These are phyloP conservation scores for Nemania sp. DNA, from an alignment of 2,329 filamentous ascomycete genomes.

Conservation along the genomic window DNA sequence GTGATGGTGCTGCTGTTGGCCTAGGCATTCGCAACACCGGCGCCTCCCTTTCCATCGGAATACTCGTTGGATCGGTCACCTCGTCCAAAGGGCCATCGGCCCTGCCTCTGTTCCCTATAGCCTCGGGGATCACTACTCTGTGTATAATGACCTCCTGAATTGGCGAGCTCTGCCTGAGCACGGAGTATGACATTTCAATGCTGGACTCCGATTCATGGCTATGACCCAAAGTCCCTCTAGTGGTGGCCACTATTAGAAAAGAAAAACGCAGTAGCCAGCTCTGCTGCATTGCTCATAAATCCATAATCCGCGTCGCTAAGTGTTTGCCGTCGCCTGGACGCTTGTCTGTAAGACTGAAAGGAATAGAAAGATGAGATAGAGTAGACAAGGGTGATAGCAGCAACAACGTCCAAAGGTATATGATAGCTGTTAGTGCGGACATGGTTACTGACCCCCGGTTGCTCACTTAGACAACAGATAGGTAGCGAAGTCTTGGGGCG, in stretches of 20 bases:
- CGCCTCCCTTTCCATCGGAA: conserved; percentile 41
- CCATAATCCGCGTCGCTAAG: conserved; percentile 44
- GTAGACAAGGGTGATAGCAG: conserved; percentile 34
- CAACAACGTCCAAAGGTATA: conserved; percentile 40
- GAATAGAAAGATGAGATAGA: conserved; percentile 38
- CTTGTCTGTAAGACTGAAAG: conserved; percentile 40
- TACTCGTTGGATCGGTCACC: conserved; percentile 33
- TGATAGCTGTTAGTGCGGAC: conserved; percentile 27
- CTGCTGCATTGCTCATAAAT: conserved; percentile 49
- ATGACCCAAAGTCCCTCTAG: conserved; percentile 45
- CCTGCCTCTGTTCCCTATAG: conserved; percentile 31
- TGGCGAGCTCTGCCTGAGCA: conserved; percentile 4
- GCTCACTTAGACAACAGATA: conserved; percentile 10
- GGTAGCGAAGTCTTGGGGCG: conserved; percentile 10
- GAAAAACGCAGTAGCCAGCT: conserved; percentile 49
- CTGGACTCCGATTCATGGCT: conserved; percentile 34
- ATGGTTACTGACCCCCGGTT: conserved; percentile 17
- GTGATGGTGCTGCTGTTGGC: conserved; percentile 43
- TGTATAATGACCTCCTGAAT: neutral
- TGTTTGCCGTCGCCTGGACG: conserved; percentile 42
- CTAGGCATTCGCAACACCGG: conserved; percentile 40
- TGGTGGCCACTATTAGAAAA: conserved; percentile 49
- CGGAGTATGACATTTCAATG: conserved; percentile 13
- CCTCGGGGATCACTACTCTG: conserved; percentile 24
- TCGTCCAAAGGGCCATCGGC: conserved; percentile 38